Percentiles rank a stretch among this genome's conserved stretches.
These are phyloP conservation scores for Achaetomium macrosporum DNA, from an alignment of 2,329 filamentous ascomycete species.

Conservation along the genomic window DNA sequence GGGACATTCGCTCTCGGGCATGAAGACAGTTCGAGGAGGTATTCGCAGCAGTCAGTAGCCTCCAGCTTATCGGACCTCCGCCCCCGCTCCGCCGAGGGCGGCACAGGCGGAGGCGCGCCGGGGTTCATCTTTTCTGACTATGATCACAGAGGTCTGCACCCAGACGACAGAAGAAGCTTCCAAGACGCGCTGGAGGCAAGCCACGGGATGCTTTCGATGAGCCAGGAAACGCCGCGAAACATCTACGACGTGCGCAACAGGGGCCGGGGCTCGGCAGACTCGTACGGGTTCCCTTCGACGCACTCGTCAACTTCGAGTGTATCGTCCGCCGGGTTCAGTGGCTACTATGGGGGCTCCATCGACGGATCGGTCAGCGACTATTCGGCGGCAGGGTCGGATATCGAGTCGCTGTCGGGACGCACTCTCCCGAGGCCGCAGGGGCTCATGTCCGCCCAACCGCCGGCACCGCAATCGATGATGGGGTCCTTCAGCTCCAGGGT, in stretches of 20 bases:
- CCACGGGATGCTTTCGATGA: conserved; percentile 91
- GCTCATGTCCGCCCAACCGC: conserved; percentile 57
- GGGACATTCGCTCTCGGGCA: conserved; percentile 54
- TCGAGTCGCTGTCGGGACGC: conserved; percentile 73
- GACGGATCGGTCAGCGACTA: conserved; percentile 87
- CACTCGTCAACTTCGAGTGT: conserved; percentile 87
- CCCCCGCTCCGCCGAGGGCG: conserved; percentile 30
- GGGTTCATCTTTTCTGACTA: conserved; percentile 62
- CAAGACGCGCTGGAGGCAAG: conserved; percentile 83
- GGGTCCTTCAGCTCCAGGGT: conserved; percentile 96
- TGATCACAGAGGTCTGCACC: conserved; percentile 30
- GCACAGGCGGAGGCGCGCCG: conserved; percentile 37
- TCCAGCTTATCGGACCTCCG: conserved; percentile 27
- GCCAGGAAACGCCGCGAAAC: conserved; percentile 87
- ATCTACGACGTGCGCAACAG: conserved; percentile 68
- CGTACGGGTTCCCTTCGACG: conserved; percentile 83
- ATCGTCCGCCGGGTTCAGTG: conserved; percentile 73
- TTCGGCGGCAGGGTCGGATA: conserved; percentile 81
- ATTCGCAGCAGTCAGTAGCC: conserved; percentile 71
- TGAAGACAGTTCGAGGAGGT: conserved; percentile 55
- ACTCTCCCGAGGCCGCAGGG: conserved; percentile 76
- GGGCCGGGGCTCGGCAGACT: conserved; percentile 69
- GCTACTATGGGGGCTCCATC: conserved; percentile 79
- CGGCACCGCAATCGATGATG: conserved; percentile 96
- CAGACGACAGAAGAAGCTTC: conserved; percentile 46